Evolutionary conservation across 371 early-diverging fungal species (phyloP).

Genomic region (Rhizopus microsporus): DNA sequence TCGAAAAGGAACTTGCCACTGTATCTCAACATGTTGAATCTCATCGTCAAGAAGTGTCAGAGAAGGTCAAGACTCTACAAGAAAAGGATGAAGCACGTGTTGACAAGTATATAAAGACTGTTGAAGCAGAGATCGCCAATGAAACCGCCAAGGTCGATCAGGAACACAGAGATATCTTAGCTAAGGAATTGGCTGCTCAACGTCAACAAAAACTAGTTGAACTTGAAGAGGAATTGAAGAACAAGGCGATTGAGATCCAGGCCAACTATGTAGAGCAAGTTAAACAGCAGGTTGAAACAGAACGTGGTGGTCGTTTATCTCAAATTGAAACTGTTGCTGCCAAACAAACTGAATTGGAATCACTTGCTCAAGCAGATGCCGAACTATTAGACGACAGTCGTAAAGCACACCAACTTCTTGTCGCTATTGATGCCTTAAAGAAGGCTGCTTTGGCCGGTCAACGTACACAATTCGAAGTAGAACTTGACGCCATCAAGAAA

Average conservation of each 20-base stretch:
- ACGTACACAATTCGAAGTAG: slow-evolving; percentile 65
- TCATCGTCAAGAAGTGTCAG: slow-evolving; percentile 20
- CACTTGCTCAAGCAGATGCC: slow-evolving; percentile 60
- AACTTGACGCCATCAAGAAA: slow-evolving; percentile 61
- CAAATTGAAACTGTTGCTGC: slow-evolving; percentile 77
- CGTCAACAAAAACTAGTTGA: slow-evolving; percentile 38
- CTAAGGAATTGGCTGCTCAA: slow-evolving; percentile 44
- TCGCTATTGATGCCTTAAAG: slow-evolving; percentile 59
- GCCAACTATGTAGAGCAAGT: slow-evolving; percentile 68
- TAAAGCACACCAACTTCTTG: slow-evolving; percentile 57
- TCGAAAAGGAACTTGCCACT: slow-evolving; percentile 11
- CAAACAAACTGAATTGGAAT: slow-evolving; percentile 76
- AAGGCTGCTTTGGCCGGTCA: slow-evolving; percentile 43
- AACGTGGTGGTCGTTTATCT: slow-evolving; percentile 90
- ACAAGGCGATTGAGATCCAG: slow-evolving; percentile 58
- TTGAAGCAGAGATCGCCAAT: slow-evolving; percentile 38
- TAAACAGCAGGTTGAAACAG: slow-evolving; percentile 80
- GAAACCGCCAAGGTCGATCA: slow-evolving; percentile 34
- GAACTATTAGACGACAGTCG: slow-evolving; percentile 58
- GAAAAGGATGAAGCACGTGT: slow-evolving; percentile 30
- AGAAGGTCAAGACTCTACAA: slow-evolving; percentile 25
- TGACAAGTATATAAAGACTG: slow-evolving; percentile 39
- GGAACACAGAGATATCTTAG: slow-evolving; percentile 25
- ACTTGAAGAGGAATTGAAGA: slow-evolving; percentile 43
- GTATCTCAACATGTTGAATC: slow-evolving; percentile 10